Evolutionary conservation across 176 grass and related monocot genomes (phyloP), one percentile per base, ranked within the genome.

Genomic region (Avena atlantica): DNA sequence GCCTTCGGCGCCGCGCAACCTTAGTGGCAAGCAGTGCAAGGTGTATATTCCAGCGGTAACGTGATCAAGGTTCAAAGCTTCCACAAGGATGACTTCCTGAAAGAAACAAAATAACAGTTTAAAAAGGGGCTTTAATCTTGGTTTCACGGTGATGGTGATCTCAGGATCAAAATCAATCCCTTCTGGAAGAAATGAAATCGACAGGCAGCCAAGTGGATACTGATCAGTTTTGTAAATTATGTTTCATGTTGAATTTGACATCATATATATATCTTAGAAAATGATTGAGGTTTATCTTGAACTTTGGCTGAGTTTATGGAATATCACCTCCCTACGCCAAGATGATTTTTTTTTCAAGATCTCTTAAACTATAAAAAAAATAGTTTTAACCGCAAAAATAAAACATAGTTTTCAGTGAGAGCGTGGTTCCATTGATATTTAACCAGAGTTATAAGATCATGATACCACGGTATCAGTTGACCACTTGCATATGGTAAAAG

Each of bases 1-100:
- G 52, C 93, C 93, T 85, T 94, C 93, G 3, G 93, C 81, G 4
- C 90, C 88, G 1, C 87, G 82, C 61, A 94, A 77, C 21, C 93
- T 85, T 52, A 94, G 85, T 71, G 93, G 90, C 69, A 94, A 90
- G 69, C 93, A 94, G 68, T 94, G 89, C 82, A 92, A 58, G 9
- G 81, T 70, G 60, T 90, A 94, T 72, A 92, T 20, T 77, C 85
- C 87, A 12, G 87, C 51, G 12, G 57, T 58, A 67, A 90, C 63
- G 55, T 86, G 80, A 13, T 92, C 93, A 36, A 94, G 12, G 37
- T 94, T 92, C 17, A 92, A 88, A 23, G 81, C 66, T 83, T 94
- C 90, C 52, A 94, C 90, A 34, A 94, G 72, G 36, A 92, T 88
- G 31, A 92, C 45, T 69, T 94, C 88, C 88, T 94, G 71, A 80